Evolutionary conservation across 345 rosid species (phyloP).

Genomic region (Salix koriyanagi): DNA sequence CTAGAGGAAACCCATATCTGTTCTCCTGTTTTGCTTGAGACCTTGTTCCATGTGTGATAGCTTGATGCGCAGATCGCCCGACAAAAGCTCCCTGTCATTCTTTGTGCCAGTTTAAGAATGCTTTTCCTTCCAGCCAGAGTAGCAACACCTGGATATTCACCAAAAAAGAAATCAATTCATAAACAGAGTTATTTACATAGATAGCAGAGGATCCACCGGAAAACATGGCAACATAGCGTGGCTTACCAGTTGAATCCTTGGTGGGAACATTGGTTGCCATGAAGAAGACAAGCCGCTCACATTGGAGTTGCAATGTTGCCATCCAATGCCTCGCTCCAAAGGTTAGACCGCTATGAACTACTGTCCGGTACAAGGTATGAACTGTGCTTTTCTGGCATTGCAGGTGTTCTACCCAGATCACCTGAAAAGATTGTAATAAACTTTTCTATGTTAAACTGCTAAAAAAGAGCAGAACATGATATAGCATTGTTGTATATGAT

Average conservation of each 20-base stretch:
- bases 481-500: neutral
- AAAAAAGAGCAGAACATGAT: neutral
- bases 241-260: conserved; percentile 82
- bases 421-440: conserved; percentile 40
- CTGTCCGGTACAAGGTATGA: conserved; percentile 66
- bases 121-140: conserved; percentile 96
- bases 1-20: conserved; percentile 85
- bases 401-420: conserved; percentile 90
- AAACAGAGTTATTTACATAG: neutral
- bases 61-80: conserved; percentile 93
- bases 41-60: conserved; percentile 82
- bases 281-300: conserved; percentile 91
- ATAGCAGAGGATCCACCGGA: neutral
- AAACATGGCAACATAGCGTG: neutral
- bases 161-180: neutral
- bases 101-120: conserved; percentile 78
- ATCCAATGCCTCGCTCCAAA: conserved; percentile 96
- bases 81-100: conserved; percentile 83
- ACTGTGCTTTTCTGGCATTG: conserved; percentile 73
- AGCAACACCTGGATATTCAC: conserved; percentile 54
- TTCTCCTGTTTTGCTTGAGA: conserved; percentile 81
- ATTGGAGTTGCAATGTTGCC: conserved; percentile 75
- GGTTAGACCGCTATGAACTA: conserved; percentile 78
- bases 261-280: conserved; percentile 99
- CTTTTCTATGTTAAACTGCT: neutral